Evolutionary conservation across 208 protist species (phyloP).

Genomic region (Acanthamoeba quina): DNA sequence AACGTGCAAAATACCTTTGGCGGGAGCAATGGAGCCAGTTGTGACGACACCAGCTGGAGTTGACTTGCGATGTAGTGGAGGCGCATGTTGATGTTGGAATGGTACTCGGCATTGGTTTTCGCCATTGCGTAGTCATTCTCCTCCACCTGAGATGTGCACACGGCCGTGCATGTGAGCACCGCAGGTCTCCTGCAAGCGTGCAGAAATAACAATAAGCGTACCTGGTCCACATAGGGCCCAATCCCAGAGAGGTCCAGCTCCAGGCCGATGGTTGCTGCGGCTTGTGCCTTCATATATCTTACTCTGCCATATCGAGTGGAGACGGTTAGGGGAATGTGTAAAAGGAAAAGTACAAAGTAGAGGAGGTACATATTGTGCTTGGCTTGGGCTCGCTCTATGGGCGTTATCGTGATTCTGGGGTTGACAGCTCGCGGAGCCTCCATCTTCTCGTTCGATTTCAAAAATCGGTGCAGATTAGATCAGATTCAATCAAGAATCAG

Average conservation of each 20-base stretch:
- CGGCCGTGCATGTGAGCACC: background rate
- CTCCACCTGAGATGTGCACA: slow-evolving; percentile 17
- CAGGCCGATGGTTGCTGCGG: background rate
- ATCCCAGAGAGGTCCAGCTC: background rate
- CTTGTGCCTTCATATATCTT: background rate
- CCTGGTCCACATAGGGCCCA: background rate
- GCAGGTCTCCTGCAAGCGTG: background rate
- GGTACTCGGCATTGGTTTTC: background rate
- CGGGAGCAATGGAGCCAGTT: background rate
- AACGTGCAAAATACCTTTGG: too few relatives aligned
- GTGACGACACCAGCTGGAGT: background rate
- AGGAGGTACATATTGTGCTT: too few relatives aligned
- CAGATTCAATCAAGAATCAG: too few relatives aligned
- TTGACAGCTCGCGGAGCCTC: too few relatives aligned
- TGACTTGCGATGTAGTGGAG: background rate
- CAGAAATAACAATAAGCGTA: background rate
- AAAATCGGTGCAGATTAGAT: too few relatives aligned
- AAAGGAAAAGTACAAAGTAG: too few relatives aligned
- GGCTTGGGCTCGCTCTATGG: too few relatives aligned
- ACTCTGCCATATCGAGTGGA: background rate
- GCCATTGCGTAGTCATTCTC: background rate
- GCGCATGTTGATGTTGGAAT: background rate
- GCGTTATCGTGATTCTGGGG: too few relatives aligned
- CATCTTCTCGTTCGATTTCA: too few relatives aligned
- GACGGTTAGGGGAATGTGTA: too few relatives aligned